Percentiles rank a stretch among this genome's conserved stretches.
Conservation (phyloP, 768 basidiomycete species). For the Porpolomopsis calyptriformis region DNA sequence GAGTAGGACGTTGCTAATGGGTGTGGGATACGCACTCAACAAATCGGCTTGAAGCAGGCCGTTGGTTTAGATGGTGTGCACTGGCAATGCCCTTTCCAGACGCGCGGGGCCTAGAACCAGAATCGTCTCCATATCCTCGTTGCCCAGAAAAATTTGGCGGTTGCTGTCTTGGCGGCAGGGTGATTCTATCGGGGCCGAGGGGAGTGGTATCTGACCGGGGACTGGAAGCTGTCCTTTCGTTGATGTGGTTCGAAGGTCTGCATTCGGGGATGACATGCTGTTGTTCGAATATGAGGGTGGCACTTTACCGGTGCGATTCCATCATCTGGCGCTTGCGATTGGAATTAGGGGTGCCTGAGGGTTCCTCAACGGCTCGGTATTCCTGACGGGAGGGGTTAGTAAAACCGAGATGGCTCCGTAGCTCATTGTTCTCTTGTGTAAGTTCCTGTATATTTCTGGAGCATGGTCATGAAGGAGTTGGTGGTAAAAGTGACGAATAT, state of each 20-base stretch:
- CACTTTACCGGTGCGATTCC: conserved; percentile 32
- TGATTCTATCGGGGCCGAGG: conserved; percentile 53
- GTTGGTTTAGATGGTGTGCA: conserved; percentile 16
- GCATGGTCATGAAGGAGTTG: conserved; percentile 9
- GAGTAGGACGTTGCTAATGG: conserved; percentile 11
- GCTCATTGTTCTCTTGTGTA: conserved; percentile 37
- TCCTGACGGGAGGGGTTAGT: conserved; percentile 16
- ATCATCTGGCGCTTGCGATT: conserved; percentile 60
- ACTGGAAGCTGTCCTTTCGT: conserved; percentile 40
- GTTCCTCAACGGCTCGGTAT: conserved; percentile 12
- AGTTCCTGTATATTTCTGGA: conserved; percentile 42
- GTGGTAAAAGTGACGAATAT: conserved; percentile 7
- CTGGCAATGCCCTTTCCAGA: conserved; percentile 16
- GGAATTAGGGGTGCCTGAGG: conserved; percentile 33
- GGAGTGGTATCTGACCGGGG: conserved; percentile 49
- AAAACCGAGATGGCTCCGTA: conserved; percentile 27
- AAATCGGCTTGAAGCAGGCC: conserved; percentile 43
- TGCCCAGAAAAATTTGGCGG: conserved; percentile 31
- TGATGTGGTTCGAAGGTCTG: not conserved
- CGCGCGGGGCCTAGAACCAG: conserved; percentile 18
- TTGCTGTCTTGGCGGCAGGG: conserved; percentile 52
- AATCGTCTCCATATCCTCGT: conserved; percentile 11
- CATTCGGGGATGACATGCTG: conserved; percentile 11
- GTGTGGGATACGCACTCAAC: conserved; percentile 27
- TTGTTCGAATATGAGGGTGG: not conserved